Conservation (phyloP, 768 basidiomycete genomes). For the Paxillus ammoniavirescens region DNA sequence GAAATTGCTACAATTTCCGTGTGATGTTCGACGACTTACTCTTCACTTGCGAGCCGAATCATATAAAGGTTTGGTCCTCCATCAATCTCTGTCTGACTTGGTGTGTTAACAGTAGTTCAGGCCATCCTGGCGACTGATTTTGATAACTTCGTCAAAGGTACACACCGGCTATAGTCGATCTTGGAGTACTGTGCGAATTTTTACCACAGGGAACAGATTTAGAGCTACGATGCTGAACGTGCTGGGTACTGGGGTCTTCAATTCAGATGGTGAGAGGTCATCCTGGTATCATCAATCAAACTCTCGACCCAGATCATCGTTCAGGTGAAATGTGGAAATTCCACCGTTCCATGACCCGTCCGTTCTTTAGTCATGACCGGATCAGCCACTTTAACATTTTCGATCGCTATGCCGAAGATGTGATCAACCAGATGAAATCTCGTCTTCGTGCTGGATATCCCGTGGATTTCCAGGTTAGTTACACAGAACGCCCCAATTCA, state of each 20-base stretch:
- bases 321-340: constrained; percentile 56
- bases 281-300: neutral
- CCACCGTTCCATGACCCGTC: constrained; percentile 62
- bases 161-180: neutral
- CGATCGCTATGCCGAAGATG: constrained; percentile 49
- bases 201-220: constrained; percentile 32
- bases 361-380: constrained; percentile 60
- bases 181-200: neutral
- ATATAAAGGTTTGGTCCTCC: constrained; percentile 41
- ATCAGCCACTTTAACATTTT: constrained; percentile 63
- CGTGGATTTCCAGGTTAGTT: constrained; percentile 55
- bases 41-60: constrained; percentile 50
- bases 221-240: constrained; percentile 43
- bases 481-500: neutral
- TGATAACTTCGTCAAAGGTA: constrained; percentile 59
- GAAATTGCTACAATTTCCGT: constrained; percentile 45
- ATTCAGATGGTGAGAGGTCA: constrained; percentile 52
- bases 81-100: neutral
- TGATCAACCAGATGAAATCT: constrained; percentile 43
- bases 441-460: constrained; percentile 36
- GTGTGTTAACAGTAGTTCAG: constrained; percentile 7
- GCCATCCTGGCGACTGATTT: constrained; percentile 57
- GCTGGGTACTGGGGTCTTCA: constrained; percentile 66
- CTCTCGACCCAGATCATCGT: constrained; percentile 16
- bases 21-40: constrained; percentile 45